Evolutionary conservation across 495 filamentous ascomycete species (phyloP).

Genomic region (Podospora didyma): DNA sequence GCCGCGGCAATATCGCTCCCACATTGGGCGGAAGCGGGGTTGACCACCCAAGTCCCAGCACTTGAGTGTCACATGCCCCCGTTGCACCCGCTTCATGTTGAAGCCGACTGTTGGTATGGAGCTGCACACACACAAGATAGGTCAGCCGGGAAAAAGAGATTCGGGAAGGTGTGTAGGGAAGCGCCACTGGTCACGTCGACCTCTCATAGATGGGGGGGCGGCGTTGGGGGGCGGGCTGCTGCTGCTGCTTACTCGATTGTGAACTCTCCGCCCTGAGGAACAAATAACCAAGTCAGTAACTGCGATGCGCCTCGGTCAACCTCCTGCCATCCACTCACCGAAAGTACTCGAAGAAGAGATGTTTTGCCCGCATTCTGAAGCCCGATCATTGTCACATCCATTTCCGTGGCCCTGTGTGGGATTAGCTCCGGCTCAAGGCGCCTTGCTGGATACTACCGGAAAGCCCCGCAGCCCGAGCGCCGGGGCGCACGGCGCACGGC

Average conservation of each 20-base stretch:
- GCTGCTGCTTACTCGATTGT: constrained; percentile 81
- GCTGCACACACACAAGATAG: constrained; percentile 46
- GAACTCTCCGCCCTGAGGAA: constrained; percentile 86
- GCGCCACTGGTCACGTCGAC: neutral
- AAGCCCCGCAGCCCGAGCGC: constrained; percentile 10
- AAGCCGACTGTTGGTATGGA: constrained; percentile 98
- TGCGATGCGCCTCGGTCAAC: neutral
- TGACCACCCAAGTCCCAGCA: constrained; percentile 99
- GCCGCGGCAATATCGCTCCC: constrained; percentile 96
- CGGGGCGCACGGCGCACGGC: constrained; percentile 7
- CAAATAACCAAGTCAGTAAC: constrained; percentile 19
- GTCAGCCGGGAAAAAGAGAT: constrained; percentile 36
- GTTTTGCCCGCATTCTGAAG: constrained; percentile 98
- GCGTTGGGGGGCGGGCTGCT: constrained; percentile 3
- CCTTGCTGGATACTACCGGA: neutral
- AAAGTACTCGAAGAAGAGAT: constrained; percentile 85
- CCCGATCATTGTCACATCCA: constrained; percentile 99
- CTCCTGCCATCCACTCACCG: constrained; percentile 59
- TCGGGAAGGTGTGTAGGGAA: constrained; percentile 5
- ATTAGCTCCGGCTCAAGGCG: constrained; percentile 19
- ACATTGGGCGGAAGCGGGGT: constrained; percentile 96
- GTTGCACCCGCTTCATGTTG: constrained; percentile 98
- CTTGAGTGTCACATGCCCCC: constrained; percentile 97
- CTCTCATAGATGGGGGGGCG: neutral
- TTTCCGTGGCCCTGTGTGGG: constrained; percentile 81